phyloP scores from a whole-genome alignment of 1,284 basidiomycete genomes.

The Puccinia novopanici region DNA sequence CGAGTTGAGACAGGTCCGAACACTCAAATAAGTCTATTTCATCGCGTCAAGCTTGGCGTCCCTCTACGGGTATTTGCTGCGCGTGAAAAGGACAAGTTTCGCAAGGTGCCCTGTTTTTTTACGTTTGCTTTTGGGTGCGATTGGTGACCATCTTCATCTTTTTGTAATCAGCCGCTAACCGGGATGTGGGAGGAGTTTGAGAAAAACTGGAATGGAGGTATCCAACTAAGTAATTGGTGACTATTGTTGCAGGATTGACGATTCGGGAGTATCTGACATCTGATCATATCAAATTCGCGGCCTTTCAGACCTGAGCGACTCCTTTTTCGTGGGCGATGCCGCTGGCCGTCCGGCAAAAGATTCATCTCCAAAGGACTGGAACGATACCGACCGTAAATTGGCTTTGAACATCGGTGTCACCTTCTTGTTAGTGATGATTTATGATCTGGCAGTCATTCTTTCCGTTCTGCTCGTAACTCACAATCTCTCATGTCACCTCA shows the following conservation, averaged over 20 bases:
- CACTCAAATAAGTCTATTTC: not conserved
- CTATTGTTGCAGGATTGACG: not conserved
- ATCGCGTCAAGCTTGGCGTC: constrained; percentile 66
- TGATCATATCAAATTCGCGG: not conserved
- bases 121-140: not conserved
- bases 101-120: constrained; percentile 64
- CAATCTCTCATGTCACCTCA: not conserved
- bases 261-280: not conserved
- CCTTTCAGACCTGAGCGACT: constrained; percentile 56
- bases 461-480: constrained; percentile 60
- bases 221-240: constrained; percentile 25
- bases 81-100: constrained; percentile 70
- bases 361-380: constrained; percentile 64
- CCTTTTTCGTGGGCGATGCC: constrained; percentile 86
- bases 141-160: not conserved
- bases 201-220: constrained; percentile 35
- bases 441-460: not conserved
- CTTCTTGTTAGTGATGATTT: constrained; percentile 13
- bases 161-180: constrained; percentile 66
- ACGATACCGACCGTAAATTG: constrained; percentile 68
- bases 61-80: constrained; percentile 82
- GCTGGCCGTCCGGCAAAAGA: constrained; percentile 68
- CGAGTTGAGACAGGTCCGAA: not conserved
- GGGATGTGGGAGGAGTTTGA: constrained; percentile 72
- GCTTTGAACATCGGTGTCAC: constrained; percentile 26